phyloP scores from a whole-genome alignment of 345 rosid species.

The Eucalyptus pauciflora region DNA sequence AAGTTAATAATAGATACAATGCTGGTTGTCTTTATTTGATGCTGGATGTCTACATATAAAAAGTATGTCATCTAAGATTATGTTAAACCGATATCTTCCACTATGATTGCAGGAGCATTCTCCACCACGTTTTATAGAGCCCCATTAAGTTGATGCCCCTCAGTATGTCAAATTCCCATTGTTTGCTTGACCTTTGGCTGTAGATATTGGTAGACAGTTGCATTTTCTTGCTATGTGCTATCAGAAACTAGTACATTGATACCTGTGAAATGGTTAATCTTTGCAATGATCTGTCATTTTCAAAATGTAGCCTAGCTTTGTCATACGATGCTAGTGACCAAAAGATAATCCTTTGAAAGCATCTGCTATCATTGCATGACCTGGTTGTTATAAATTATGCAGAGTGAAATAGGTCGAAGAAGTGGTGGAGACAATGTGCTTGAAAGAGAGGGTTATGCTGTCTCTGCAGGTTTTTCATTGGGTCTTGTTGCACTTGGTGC shows the following conservation, averaged over 20 bases:
- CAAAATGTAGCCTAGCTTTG: background rate
- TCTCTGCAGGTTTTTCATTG: slow-evolving; percentile 94
- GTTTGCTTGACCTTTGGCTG: background rate
- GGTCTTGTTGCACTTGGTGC: slow-evolving; percentile 97
- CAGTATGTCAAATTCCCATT: background rate
- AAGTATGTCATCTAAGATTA: background rate
- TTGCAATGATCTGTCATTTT: background rate
- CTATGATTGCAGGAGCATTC: background rate
- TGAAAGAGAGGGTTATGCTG: slow-evolving; percentile 99
- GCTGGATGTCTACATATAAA: background rate
- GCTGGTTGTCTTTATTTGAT: background rate
- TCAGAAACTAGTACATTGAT: background rate
- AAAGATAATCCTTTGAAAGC: background rate
- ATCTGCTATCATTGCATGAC: background rate
- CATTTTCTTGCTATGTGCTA: background rate
- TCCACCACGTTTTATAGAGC: background rate
- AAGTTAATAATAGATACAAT: background rate
- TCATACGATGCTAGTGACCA: background rate
- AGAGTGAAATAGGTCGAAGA: slow-evolving; percentile 97
- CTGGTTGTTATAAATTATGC: slow-evolving; percentile 6
- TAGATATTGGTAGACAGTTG: background rate
- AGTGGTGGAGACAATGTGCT: slow-evolving; percentile 98
- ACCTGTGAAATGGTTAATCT: background rate
- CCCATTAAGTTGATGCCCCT: background rate
- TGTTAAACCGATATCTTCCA: background rate